Conservation (phyloP, 2,329 filamentous ascomycete species). For the Xylariaceae sp. region DNA sequence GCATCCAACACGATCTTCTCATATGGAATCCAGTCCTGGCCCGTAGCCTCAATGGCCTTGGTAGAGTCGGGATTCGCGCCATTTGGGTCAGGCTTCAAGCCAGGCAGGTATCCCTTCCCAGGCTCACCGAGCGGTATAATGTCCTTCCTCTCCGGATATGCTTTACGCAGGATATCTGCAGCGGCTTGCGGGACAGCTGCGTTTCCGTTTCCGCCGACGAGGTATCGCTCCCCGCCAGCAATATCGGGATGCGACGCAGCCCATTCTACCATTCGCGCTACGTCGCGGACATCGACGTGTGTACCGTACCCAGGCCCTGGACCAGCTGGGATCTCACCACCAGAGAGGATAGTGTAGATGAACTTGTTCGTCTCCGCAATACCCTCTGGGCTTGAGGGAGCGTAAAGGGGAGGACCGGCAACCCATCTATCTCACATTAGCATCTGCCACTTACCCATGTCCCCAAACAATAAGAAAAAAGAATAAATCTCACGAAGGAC, state of each 20-base stretch:
- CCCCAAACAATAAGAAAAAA: neutral
- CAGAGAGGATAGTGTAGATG: slow-evolving; percentile 36
- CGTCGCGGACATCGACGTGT: slow-evolving; percentile 44
- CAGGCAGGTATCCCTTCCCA: slow-evolving; percentile 37
- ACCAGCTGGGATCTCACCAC: slow-evolving; percentile 25
- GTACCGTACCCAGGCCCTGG: slow-evolving; percentile 23
- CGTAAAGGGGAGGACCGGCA: slow-evolving; percentile 37
- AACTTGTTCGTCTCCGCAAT: slow-evolving; percentile 34
- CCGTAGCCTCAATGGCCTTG: slow-evolving; percentile 15
- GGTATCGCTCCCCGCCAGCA: slow-evolving; percentile 41
- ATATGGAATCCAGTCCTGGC: slow-evolving; percentile 17
- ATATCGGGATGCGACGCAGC: slow-evolving; percentile 34
- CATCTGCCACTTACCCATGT: neutral
- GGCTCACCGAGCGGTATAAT: slow-evolving; percentile 38
- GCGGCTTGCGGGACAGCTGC: slow-evolving; percentile 36
- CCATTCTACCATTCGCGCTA: slow-evolving; percentile 39
- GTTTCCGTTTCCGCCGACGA: slow-evolving; percentile 29
- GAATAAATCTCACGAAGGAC: slow-evolving; percentile 32
- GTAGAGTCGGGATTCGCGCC: neutral
- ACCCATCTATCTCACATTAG: slow-evolving; percentile 31
- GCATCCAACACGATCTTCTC: slow-evolving; percentile 17
- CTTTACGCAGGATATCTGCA: slow-evolving; percentile 40
- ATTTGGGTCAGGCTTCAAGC: slow-evolving; percentile 9
- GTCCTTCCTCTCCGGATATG: slow-evolving; percentile 33
- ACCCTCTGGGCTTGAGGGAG: slow-evolving; percentile 28